Evolutionary conservation across 2,329 filamentous ascomycete species (phyloP).

Genomic region (Aaosphaeria arxii): DNA sequence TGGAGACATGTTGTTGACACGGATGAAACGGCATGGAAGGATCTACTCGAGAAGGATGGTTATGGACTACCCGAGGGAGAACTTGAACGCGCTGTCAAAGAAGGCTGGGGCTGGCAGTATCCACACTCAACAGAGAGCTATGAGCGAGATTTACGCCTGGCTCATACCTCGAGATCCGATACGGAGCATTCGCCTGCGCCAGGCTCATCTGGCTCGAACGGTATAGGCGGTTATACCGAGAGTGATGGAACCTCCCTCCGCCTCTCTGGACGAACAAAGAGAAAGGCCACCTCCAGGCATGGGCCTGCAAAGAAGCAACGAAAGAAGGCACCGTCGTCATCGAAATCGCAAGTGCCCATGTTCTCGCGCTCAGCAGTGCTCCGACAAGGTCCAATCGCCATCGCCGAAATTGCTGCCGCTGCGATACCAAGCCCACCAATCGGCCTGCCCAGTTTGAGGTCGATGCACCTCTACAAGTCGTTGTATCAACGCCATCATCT

Average conservation of each 20-base stretch:
- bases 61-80: constrained; percentile 78
- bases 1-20: constrained; percentile 90
- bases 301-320: constrained; percentile 54
- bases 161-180: constrained; percentile 35
- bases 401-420: constrained; percentile 77
- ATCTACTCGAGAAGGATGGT: constrained; percentile 80
- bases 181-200: constrained; percentile 25
- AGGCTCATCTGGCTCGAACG: constrained; percentile 19
- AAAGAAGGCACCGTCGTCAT: constrained; percentile 50
- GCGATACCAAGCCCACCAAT: constrained; percentile 80
- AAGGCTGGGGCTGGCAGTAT: constrained; percentile 98
- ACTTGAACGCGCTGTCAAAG: constrained; percentile 76
- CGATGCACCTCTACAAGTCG: constrained; percentile 92
- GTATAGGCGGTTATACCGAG: constrained; percentile 13
- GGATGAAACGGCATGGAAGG: constrained; percentile 95
- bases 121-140: constrained; percentile 70
- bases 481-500: constrained; percentile 90
- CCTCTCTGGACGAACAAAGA: constrained; percentile 27
- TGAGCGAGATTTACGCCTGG: constrained; percentile 73
- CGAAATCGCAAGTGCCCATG: constrained; percentile 39
- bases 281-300: constrained; percentile 36
- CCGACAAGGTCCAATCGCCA: constrained; percentile 80
- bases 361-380: constrained; percentile 49
- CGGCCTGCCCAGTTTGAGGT: constrained; percentile 73
- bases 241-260: constrained; percentile 17